Base-by-base conservation (phyloP, 441 rosid genomes). In the Hura crepitans region DNA sequence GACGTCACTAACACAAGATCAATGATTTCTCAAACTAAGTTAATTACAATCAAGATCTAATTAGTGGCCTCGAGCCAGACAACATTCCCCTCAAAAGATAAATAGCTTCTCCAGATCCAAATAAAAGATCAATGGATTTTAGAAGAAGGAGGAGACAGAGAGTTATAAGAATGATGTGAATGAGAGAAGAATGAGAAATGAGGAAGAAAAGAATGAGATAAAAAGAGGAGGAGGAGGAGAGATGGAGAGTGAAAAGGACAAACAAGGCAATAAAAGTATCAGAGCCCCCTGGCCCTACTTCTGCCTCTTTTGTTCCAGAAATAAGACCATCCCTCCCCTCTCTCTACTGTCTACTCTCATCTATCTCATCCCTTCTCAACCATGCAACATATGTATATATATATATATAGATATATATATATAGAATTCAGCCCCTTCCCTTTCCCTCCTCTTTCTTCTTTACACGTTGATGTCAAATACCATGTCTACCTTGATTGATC, bases 11-110 rank as follows among this genome's bases (percentile, higher is more conserved):
- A 73, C 14, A 70, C 54, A 56, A 2, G 77, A 81, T 71, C 74
- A 60, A 51, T 43, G 68, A 78, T 66, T 45, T 11, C 47, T 68
- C 37, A 17, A 35, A 70, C n/a, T n/a, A n/a, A n/a, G n/a, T n/a
- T n/a, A n/a, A n/a, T n/a, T n/a, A n/a, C n/a, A n/a, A n/a, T n/a
- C n/a, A n/a, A 78, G 85, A 82, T 84, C 83, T 62, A 75, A 78
- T 75, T 81, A 75, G 75, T 73, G 92, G 77, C 94, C 92, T 92
- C 97, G 97, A 85, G 94, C 94, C 97, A 88, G 94, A 92, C 94
- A 92, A 88, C 96, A 92, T 80, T 89, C 92, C 96, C 96, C 97
- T 82, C 94, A 92, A 85, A 85, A 81, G 78, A 78, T 62, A 81
- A 7, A 72, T 45, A 74, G 85, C 91, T 81, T 84, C 87, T 23